Evolutionary conservation across 2,329 filamentous ascomycete genomes (phyloP), one percentile per base, ranked within the genome.

Genomic region (Paradendryphiella salina): DNA sequence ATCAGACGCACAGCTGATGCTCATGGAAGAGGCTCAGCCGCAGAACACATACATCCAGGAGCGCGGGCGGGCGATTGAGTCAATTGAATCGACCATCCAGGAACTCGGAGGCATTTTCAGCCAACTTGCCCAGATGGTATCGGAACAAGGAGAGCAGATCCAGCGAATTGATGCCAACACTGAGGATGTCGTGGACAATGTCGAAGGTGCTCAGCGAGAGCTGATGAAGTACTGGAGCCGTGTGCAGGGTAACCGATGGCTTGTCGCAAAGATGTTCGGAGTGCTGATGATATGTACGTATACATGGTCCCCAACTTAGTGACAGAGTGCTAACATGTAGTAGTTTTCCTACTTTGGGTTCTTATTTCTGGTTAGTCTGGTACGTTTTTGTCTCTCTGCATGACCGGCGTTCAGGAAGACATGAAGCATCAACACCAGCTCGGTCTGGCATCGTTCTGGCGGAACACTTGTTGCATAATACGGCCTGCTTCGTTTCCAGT

Each of bases 91-190:
- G 62, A 99, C 94, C 1, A 99, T 99, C 63, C 85, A 84, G 57
- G 94, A 99, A 72, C 80, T 99, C 1, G 94, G 94, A 21, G 81
- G 87, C 11, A 96, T 96, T 56, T 97, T 97, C 71, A 90, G 91
- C 7, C 93, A 99, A 74, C 78, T 99, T 41, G 93, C 94, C 29
- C 86, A 90, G 61, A 97, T 99, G 94, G 94, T 99, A 23, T 90
- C 88, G 47, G 93, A 99, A 73, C 94, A 99, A 76, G 90, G 89
- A 55, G 94, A 96, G 75, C 96, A 96, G 88, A 96, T 99, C 60
- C 90, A 97, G 75, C 82, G 93, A 41, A 96, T 96, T 68, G 93
- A 97, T 66, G 93, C 93, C 59, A 96, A 97, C 73, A 96, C 93
- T 1, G 94, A 99, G 69, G 92, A 96, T 64, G 90, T 99, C 5